Evolutionary conservation across 805 yeast species (phyloP).

Genomic region (Blastobotrys parvus): DNA sequence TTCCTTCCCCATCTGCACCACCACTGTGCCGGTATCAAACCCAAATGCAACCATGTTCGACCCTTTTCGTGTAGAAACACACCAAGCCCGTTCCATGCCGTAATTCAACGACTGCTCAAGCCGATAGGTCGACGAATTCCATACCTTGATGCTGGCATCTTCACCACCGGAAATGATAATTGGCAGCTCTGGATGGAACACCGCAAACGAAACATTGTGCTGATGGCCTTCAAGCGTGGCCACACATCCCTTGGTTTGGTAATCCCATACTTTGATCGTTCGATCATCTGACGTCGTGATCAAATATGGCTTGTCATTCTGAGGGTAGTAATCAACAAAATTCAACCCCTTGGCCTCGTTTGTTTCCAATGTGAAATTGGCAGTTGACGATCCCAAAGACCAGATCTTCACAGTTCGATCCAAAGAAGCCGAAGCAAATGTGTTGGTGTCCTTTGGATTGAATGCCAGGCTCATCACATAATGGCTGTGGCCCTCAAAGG

Average conservation of each 20-base stretch:
- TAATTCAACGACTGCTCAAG: conserved; percentile 85
- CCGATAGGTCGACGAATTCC: conserved; percentile 93
- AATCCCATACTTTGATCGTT: conserved; percentile 88
- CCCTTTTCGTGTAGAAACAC: conserved; percentile 67
- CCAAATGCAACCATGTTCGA: conserved; percentile 84
- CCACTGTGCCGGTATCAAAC: conserved; percentile 89
- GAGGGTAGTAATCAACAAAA: conserved; percentile 94
- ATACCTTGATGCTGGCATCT: conserved; percentile 86
- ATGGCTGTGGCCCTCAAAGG: conserved; percentile 92
- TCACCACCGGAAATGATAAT: conserved; percentile 93
- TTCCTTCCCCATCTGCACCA: conserved; percentile 83
- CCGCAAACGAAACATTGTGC: conserved; percentile 91
- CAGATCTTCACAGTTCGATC: conserved; percentile 96
- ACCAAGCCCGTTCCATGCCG: conserved; percentile 96
- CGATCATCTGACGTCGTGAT: conserved; percentile 88
- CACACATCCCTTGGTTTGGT: conserved; percentile 92
- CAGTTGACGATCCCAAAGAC: conserved; percentile 80
- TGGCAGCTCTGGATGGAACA: conserved; percentile 97
- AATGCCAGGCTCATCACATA: conserved; percentile 90
- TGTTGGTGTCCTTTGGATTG: conserved; percentile 95
- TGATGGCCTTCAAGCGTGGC: conserved; percentile 92
- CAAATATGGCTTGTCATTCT: conserved; percentile 92
- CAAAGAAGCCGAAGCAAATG: conserved; percentile 94
- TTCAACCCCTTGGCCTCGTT: conserved; percentile 93
- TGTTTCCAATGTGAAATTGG: conserved; percentile 86